phyloP scores from a whole-genome alignment of 805 yeast species.

The Myxozyma sirexii region DNA sequence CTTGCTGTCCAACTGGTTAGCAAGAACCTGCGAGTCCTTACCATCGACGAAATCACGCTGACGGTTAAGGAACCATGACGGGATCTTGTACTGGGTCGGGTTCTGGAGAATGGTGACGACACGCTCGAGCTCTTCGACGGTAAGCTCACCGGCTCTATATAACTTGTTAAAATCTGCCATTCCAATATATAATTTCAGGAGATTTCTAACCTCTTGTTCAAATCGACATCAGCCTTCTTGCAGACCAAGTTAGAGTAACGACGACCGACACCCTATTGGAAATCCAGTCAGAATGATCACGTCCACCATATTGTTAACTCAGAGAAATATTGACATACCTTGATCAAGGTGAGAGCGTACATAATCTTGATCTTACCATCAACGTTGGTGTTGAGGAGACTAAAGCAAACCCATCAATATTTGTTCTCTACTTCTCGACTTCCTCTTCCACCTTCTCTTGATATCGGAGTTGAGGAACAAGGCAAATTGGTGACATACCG shows the following conservation, averaged over 20 bases:
- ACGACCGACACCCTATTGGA: slow-evolving; percentile 96
- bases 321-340: slow-evolving; percentile 8
- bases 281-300: not conserved
- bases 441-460: not conserved
- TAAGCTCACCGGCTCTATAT: slow-evolving; percentile 92
- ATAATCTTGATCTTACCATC: slow-evolving; percentile 99
- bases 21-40: slow-evolving; percentile 98
- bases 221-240: slow-evolving; percentile 99
- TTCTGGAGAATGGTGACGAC: slow-evolving; percentile 99
- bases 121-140: slow-evolving; percentile 99
- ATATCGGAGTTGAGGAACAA: not conserved
- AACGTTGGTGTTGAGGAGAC: slow-evolving; percentile 99
- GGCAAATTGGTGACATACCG: slow-evolving; percentile 67
- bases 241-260: slow-evolving; percentile 99
- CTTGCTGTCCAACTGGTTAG: slow-evolving; percentile 98
- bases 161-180: not conserved
- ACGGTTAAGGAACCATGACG: slow-evolving; percentile 99
- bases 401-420: slow-evolving; percentile 41
- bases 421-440: not conserved
- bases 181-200: no score
- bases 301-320: not conserved
- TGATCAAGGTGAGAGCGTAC: slow-evolving; percentile 99
- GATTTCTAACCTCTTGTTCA: slow-evolving; percentile 72
- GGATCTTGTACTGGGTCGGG: slow-evolving; percentile 99
- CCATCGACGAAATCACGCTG: slow-evolving; percentile 98